Conservation (phyloP, 495 filamentous ascomycete species). For the Entonaema liquescens region DNA sequence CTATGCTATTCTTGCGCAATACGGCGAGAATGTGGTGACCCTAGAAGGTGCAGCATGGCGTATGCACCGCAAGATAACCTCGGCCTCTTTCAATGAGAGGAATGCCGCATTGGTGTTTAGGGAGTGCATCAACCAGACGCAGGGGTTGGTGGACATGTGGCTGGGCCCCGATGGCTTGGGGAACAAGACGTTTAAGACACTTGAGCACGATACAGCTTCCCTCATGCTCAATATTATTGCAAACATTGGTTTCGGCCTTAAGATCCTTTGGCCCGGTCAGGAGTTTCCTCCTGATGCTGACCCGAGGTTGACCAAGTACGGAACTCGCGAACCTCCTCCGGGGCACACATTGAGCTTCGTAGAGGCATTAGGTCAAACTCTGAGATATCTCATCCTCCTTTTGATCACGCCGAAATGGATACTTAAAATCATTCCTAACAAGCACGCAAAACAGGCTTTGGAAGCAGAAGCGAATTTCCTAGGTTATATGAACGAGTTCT, state of each 20-base stretch:
- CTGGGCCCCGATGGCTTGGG: slow-evolving; percentile 45
- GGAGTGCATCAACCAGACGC: slow-evolving; percentile 66
- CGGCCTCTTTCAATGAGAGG: slow-evolving; percentile 74
- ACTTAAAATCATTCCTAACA: slow-evolving; percentile 60
- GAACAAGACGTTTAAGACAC: slow-evolving; percentile 57
- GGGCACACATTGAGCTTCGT: slow-evolving; percentile 70
- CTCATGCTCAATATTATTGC: slow-evolving; percentile 74
- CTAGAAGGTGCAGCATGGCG: slow-evolving; percentile 71
- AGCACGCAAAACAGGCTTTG: slow-evolving; percentile 56
- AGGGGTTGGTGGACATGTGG: slow-evolving; percentile 64
- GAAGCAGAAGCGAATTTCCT: slow-evolving; percentile 66
- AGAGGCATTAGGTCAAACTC: slow-evolving; percentile 59
- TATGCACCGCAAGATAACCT: slow-evolving; percentile 72
- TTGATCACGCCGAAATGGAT: slow-evolving; percentile 60
- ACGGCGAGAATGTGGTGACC: slow-evolving; percentile 70
- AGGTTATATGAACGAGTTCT: slow-evolving; percentile 71
- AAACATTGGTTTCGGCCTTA: slow-evolving; percentile 70
- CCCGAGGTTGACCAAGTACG: slow-evolving; percentile 53
- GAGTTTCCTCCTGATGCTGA: slow-evolving; percentile 49
- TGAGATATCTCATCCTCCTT: slow-evolving; percentile 64
- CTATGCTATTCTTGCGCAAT: slow-evolving; percentile 67
- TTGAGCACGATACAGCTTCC: slow-evolving; percentile 68
- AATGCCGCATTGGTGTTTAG: slow-evolving; percentile 72
- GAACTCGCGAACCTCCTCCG: slow-evolving; percentile 52
- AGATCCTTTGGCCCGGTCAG: slow-evolving; percentile 65